Percentiles rank a stretch among this genome's conserved stretches.
phyloP scores from a whole-genome alignment of 139 green algal species.

The Auxenochlorella pyrenoidosa region DNA sequence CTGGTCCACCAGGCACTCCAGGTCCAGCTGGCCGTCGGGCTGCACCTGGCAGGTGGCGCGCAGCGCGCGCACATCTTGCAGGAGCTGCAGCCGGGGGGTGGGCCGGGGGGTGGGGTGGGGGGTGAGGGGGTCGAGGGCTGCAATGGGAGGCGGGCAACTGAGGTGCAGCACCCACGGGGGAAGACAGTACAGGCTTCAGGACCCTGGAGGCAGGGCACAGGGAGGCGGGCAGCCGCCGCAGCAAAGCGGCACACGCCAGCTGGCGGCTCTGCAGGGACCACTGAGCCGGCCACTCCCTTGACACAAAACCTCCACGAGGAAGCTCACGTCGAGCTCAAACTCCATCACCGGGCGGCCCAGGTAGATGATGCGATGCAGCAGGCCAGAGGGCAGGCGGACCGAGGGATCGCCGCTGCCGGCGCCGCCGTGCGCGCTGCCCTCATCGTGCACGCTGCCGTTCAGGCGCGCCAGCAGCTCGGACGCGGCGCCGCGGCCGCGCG shows the following conservation, averaged over 20 bases:
- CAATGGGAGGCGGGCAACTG: too few species aligned
- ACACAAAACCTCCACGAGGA: too few species aligned
- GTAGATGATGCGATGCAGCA: constrained; percentile 46
- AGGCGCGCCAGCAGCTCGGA: constrained; percentile 2
- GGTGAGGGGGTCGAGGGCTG: neutral
- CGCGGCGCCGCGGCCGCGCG: neutral
- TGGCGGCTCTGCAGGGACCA: too few species aligned
- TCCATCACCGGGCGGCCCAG: constrained; percentile 39
- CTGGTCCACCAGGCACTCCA: constrained; percentile 29
- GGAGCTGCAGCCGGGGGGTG: constrained; percentile 15
- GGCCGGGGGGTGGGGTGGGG: neutral
- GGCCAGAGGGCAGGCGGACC: constrained; percentile 16
- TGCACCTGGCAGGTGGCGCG: neutral
- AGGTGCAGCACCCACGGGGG: too few species aligned
- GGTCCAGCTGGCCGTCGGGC: constrained; percentile 25
- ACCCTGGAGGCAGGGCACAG: too few species aligned
- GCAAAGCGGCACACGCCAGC: too few species aligned
- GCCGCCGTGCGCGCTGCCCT: neutral
- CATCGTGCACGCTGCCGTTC: constrained; percentile 12
- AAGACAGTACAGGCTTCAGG: too few species aligned
- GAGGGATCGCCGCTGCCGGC: neutral
- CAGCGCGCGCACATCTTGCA: constrained; percentile 41
- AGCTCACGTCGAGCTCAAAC: constrained; percentile 50
- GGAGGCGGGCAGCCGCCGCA: too few species aligned
- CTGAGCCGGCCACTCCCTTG: too few species aligned